Conservation (phyloP, 495 filamentous ascomycete species). For the Aspergillus ostianus region DNA sequence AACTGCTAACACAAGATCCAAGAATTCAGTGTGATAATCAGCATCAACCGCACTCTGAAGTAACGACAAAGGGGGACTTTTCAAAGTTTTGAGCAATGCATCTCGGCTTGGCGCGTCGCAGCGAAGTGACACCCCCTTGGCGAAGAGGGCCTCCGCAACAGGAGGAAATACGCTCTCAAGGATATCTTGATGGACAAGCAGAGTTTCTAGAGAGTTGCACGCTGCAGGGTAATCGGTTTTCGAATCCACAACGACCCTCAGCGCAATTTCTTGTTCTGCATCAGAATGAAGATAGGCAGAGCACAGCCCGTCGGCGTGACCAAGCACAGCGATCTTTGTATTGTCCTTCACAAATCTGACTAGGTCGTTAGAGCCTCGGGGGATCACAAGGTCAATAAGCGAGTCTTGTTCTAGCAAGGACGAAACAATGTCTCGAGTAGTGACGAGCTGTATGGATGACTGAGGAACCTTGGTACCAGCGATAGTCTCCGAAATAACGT, state of each 20-base stretch:
- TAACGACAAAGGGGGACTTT: conserved; percentile 33
- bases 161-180: conserved; percentile 65
- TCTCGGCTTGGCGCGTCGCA: conserved; percentile 70
- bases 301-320: conserved; percentile 95
- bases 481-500: conserved; percentile 78
- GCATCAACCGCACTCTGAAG: conserved; percentile 61
- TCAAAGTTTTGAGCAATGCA: conserved; percentile 48
- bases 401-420: conserved; percentile 79
- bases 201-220: conserved; percentile 88
- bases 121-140: conserved; percentile 76
- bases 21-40: conserved; percentile 89
- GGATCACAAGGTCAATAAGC: conserved; percentile 93
- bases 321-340: conserved; percentile 93
- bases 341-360: conserved; percentile 85
- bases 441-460: conserved; percentile 86
- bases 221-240: conserved; percentile 96
- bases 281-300: conserved; percentile 82
- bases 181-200: conserved; percentile 78
- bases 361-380: conserved; percentile 88
- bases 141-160: conserved; percentile 68
- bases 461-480: conserved; percentile 75
- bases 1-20: conserved; percentile 79
- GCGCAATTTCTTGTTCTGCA: conserved; percentile 68
- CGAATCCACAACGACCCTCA: conserved; percentile 81
- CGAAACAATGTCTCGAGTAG: conserved; percentile 82